Percentiles rank a stretch among this genome's conserved stretches.
Conservation (phyloP, 2,329 filamentous ascomycete species). For the Thielaviopsis euricoi region DNA sequence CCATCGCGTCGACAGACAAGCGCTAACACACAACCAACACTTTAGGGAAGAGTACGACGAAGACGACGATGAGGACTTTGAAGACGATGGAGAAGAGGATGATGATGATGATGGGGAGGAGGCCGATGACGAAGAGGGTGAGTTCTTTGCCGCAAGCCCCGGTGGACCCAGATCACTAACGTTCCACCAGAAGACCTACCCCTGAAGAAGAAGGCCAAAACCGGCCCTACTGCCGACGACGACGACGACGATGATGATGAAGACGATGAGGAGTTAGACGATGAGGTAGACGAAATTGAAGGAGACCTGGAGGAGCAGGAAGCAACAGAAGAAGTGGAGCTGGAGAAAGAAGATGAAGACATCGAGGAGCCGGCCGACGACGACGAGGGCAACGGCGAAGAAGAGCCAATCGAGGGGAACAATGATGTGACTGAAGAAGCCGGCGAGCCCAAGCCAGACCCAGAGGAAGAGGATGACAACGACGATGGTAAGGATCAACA, state of each 20-base stretch:
- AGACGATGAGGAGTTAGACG: slow-evolving; percentile 16
- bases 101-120: slow-evolving; percentile 20
- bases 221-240: slow-evolving; percentile 18
- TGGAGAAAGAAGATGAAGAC: not conserved
- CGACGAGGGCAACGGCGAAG: not conserved
- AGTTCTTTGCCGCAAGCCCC: no score
- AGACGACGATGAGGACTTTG: slow-evolving; percentile 17
- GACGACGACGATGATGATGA: slow-evolving; percentile 15
- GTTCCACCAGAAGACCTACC: slow-evolving; percentile 24
- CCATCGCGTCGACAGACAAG: not conserved
- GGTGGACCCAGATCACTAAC: slow-evolving; percentile 11
- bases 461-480: no score
- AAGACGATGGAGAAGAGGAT: slow-evolving; percentile 24
- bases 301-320: slow-evolving; percentile 15
- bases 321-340: slow-evolving; percentile 15
- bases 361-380: slow-evolving; percentile 11
- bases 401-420: not conserved
- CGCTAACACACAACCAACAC: not conserved
- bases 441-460: not conserved
- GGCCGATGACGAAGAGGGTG: slow-evolving; percentile 17
- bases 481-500: not conserved
- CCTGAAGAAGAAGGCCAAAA: slow-evolving; percentile 39
- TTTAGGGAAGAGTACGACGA: not conserved
- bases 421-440: not conserved
- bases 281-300: slow-evolving; percentile 15